Evolutionary conservation across 2,329 filamentous ascomycete genomes (phyloP).

Genomic region (Botryosphaeria dothidea): DNA sequence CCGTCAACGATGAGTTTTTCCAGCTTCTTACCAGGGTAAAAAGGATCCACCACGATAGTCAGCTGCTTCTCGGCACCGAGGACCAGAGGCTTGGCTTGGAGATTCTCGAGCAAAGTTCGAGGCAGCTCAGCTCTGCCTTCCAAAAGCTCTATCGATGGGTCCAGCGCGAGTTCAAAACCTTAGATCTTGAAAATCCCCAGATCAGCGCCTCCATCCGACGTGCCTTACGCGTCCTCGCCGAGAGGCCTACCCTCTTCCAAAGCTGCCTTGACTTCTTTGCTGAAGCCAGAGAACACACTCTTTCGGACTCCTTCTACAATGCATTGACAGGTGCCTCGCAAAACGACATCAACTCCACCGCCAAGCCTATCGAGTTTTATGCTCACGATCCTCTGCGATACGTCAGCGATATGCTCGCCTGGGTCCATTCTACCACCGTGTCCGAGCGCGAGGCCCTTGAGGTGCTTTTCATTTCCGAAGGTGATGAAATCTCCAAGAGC

Average conservation of each 20-base stretch:
- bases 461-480: constrained; percentile 85
- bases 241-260: constrained; percentile 86
- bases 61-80: constrained; percentile 85
- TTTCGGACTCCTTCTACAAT: constrained; percentile 86
- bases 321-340: constrained; percentile 76
- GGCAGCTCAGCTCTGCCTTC: constrained; percentile 82
- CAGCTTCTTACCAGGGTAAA: constrained; percentile 74
- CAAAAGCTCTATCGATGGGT: constrained; percentile 97
- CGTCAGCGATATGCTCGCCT: constrained; percentile 95
- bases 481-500: constrained; percentile 81
- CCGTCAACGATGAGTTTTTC: constrained; percentile 86
- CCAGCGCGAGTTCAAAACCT: constrained; percentile 85
- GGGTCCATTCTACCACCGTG: constrained; percentile 91
- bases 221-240: constrained; percentile 82
- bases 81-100: constrained; percentile 86
- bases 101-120: constrained; percentile 87
- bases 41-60: constrained; percentile 83
- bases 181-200: constrained; percentile 93
- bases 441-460: constrained; percentile 92
- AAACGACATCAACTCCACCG: constrained; percentile 54
- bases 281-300: constrained; percentile 80
- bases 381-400: constrained; percentile 92
- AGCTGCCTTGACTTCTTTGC: constrained; percentile 92
- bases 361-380: constrained; percentile 89
- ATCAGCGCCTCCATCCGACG: constrained; percentile 82